Percentiles rank a stretch among this genome's conserved stretches.
These are phyloP conservation scores for Naumovozyma castellii DNA, from an alignment of 805 yeast genomes.

Conservation along the genomic window DNA sequence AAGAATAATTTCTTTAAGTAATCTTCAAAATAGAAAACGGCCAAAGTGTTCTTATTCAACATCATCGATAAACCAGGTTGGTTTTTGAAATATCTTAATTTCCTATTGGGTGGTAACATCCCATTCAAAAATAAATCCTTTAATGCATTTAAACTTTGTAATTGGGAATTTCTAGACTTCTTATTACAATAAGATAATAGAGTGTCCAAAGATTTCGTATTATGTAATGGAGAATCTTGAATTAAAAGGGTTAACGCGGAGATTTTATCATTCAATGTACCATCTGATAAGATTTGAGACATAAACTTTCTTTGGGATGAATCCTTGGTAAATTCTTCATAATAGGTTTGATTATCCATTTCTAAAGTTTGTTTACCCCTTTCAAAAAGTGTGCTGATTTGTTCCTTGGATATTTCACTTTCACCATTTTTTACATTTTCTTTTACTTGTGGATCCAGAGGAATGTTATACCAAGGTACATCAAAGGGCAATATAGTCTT, in stretches of 20 bases:
- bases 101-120: slow-evolving; percentile 83
- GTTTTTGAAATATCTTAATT: slow-evolving; percentile 68
- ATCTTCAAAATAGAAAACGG: slow-evolving; percentile 81
- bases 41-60: slow-evolving; percentile 47
- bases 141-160: slow-evolving; percentile 81
- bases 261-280: slow-evolving; percentile 92
- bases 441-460: slow-evolving; percentile 30
- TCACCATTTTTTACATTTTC: slow-evolving; percentile 17
- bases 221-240: slow-evolving; percentile 92
- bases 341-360: slow-evolving; percentile 60
- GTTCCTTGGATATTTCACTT: slow-evolving; percentile 35
- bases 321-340: slow-evolving; percentile 62
- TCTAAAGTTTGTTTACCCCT: slow-evolving; percentile 61
- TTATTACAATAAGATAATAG: slow-evolving; percentile 72
- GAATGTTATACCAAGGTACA: slow-evolving; percentile 69
- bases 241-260: slow-evolving; percentile 86
- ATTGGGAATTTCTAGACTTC: slow-evolving; percentile 86
- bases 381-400: slow-evolving; percentile 49
- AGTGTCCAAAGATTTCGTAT: slow-evolving; percentile 72
- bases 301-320: slow-evolving; percentile 80
- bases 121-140: slow-evolving; percentile 83
- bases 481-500: slow-evolving; percentile 52
- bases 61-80: slow-evolving; percentile 46
- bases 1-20: slow-evolving; percentile 70
- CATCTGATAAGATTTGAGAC: slow-evolving; percentile 77